phyloP scores from a whole-genome alignment of 2,329 filamentous ascomycete genomes.

The Ascochyta viciae-villosae region DNA sequence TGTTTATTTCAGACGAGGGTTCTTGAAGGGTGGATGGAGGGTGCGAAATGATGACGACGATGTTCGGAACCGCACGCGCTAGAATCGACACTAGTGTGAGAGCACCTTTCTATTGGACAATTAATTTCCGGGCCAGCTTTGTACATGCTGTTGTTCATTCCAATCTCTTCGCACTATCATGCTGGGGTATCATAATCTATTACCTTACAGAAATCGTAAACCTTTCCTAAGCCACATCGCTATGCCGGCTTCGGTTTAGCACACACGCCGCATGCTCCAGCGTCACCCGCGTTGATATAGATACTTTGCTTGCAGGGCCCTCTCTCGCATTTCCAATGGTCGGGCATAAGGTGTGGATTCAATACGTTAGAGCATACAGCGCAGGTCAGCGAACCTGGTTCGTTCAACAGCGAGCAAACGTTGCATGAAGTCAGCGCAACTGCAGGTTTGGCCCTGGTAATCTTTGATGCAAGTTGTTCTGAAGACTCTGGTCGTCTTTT shows the following conservation, averaged over 20 bases:
- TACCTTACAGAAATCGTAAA: not conserved
- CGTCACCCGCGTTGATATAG: conserved; percentile 75
- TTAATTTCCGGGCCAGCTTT: not conserved
- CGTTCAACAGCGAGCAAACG: conserved; percentile 74
- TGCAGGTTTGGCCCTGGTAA: conserved; percentile 8
- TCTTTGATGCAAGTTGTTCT: not conserved
- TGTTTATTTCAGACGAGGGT: not conserved
- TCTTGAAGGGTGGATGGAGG: not conserved
- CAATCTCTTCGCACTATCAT: not conserved
- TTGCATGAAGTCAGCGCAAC: conserved; percentile 53
- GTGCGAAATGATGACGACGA: conserved; percentile 5
- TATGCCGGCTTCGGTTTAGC: conserved; percentile 45
- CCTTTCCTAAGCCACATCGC: not conserved
- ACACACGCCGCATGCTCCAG: conserved; percentile 74
- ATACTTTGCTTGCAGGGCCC: conserved; percentile 60
- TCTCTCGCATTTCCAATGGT: conserved; percentile 70
- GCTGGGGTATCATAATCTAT: not conserved
- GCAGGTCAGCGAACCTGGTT: conserved; percentile 64
- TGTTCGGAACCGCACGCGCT: not conserved
- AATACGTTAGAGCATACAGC: conserved; percentile 75
- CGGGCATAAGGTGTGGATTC: conserved; percentile 58
- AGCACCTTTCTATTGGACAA: not conserved
- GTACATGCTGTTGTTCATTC: not conserved
- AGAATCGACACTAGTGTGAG: conserved; percentile 1
- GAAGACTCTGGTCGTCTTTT: conserved; percentile 21